Base-by-base conservation (phyloP, 2,329 filamentous ascomycete genomes). In the Rhinocladiella similis region DNA sequence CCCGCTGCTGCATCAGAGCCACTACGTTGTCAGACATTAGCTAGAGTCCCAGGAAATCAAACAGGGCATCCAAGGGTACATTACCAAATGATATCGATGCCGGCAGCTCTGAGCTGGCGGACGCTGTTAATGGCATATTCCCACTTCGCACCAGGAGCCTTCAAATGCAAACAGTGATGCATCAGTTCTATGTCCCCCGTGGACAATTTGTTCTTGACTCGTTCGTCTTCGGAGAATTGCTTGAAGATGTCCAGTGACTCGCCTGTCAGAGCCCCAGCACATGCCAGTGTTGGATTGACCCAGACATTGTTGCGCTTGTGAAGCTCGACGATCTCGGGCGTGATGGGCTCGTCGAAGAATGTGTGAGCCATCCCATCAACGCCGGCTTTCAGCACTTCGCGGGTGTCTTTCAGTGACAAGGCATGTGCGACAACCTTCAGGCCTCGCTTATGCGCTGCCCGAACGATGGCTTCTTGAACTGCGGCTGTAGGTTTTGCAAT, bases 391-490 rank as follows among this genome's bases (percentile, higher is more conserved):
- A 72, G 53, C 1, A 70, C 58, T 7, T 67, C 67, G 25, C 69
- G 50, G 2, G 69, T 68, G 42, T 63, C 68, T 29, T 63, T 50
- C n/a, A 59, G 58, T 14, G 60, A 60, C 13, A 67, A 48, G 7
- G 65, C 63, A 46, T 72, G 70, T 1, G 64, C 69, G 1, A 70
- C 65, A 13, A 64, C 62, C 9, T 65, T 55, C 7, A 66, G 54
- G 1, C 67, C 67, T 22, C 63, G 51, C 18, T 59, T 42, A 18
- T 72, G 68, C 5, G 69, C 65, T 3, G 75, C 72, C 4, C 71
- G 66, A 35, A 81, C 70, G 18, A 81, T 69, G 3, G 71, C 72
- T 47, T 67, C 70, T 57, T 81, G 77, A 5, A 81, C 67, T 22
- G 73, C 70, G 3, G 76, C 53, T 1, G 69, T 66, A 0, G 78